Conservation (phyloP, 2,329 filamentous ascomycete genomes). For the Talaromyces atroroseus region DNA sequence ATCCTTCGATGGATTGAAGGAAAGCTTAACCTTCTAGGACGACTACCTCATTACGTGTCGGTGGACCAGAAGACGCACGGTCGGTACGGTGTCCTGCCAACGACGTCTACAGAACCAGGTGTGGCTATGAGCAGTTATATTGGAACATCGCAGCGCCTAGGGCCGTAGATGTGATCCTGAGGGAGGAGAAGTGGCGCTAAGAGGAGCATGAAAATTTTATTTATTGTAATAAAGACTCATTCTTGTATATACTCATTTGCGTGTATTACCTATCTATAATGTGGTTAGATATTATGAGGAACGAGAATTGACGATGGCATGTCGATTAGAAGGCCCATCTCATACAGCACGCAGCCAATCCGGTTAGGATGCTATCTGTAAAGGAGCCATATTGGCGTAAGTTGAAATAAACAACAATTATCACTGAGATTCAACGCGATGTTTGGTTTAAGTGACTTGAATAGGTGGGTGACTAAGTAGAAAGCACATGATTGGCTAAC, state of each 20-base stretch:
- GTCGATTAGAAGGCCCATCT: no score
- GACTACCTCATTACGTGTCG: conserved; percentile 86
- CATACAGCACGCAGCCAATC: neutral
- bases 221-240: conserved; percentile 9
- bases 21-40: conserved; percentile 76
- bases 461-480: no score
- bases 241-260: conserved; percentile 25
- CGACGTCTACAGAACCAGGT: conserved; percentile 35
- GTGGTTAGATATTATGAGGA: conserved; percentile 9
- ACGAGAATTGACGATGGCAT: neutral
- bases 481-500: neutral
- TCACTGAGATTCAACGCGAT: no score
- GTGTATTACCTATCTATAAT: conserved; percentile 9
- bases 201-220: neutral
- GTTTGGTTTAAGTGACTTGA: no score
- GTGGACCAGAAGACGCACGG: conserved; percentile 96
- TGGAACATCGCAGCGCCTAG: conserved; percentile 60
- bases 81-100: conserved; percentile 80
- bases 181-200: neutral
- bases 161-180: conserved; percentile 54
- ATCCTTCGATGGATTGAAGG: conserved; percentile 80
- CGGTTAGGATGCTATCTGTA: no score
- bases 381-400: neutral
- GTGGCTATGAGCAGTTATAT: conserved; percentile 54
- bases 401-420: neutral